Evolutionary conservation across 1,284 basidiomycete species (phyloP).

Genomic region (Macrocystidia cucumis): DNA sequence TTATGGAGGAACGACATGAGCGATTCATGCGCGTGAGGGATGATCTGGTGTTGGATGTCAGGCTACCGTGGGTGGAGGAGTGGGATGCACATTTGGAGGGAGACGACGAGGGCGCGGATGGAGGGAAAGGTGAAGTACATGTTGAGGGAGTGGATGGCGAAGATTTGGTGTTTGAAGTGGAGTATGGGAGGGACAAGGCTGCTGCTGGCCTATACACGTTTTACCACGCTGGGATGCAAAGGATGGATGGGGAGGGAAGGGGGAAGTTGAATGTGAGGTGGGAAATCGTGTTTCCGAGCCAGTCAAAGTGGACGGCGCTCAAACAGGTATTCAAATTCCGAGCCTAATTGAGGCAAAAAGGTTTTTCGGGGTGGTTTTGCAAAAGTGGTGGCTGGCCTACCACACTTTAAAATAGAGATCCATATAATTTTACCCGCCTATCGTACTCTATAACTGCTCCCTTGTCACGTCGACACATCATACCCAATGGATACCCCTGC

Average conservation of each 20-base stretch:
- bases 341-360: too few species aligned
- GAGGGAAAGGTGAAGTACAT: constrained; percentile 40
- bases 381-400: too few species aligned
- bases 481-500: too few species aligned
- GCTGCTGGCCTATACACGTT: constrained; percentile 57
- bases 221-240: constrained; percentile 78
- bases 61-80: constrained; percentile 67
- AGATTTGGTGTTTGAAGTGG: constrained; percentile 52
- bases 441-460: too few species aligned
- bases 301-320: constrained; percentile 1
- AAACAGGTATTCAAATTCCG: constrained; percentile 2
- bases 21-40: constrained; percentile 65
- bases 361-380: too few species aligned
- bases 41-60: constrained; percentile 63
- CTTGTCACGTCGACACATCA: too few species aligned
- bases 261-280: constrained; percentile 65
- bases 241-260: constrained; percentile 58
- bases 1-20: constrained; percentile 69
- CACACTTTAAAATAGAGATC: too few species aligned
- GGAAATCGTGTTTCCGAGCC: not conserved
- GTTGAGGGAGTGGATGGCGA: constrained; percentile 70
- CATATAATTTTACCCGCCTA: too few species aligned
- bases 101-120: too few species aligned
- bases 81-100: constrained; percentile 30
- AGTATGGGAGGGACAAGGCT: constrained; percentile 56